A percentile compares a stretch with the other conserved stretches of the same genome.
Evolutionary conservation across 306 rosid genomes (phyloP).

Genomic region (Citrullus mucosospermus): DNA sequence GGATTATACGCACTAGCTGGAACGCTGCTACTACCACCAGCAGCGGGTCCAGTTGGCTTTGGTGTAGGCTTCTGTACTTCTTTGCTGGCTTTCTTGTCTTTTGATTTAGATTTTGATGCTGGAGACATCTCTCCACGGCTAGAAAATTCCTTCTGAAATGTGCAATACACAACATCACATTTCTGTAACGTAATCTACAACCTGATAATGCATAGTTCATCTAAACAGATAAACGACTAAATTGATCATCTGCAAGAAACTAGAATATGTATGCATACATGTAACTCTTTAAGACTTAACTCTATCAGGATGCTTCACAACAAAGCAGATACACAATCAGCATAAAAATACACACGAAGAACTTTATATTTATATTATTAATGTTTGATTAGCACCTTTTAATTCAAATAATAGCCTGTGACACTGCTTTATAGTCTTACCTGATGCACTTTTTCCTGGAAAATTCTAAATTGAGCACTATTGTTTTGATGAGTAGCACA

Average conservation of each 20-base stretch:
- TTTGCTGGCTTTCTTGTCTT: conserved; percentile 68
- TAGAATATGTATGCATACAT: not conserved
- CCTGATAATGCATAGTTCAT: not conserved
- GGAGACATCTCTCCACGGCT: conserved; percentile 63
- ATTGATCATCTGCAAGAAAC: not conserved
- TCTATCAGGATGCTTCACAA: not conserved
- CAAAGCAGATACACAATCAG: not conserved
- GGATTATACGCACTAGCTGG: conserved; percentile 94
- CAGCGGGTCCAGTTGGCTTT: conserved; percentile 53
- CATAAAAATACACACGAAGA: not conserved
- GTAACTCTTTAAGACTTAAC: not conserved
- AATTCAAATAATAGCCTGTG: not conserved
- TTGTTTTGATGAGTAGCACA: not conserved
- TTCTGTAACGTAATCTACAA: not conserved
- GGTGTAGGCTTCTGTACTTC: conserved; percentile 56
- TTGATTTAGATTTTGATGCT: conserved; percentile 73
- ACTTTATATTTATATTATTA: not conserved
- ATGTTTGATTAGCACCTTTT: not conserved
- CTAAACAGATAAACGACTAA: not conserved
- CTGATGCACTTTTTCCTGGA: not conserved
- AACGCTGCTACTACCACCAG: conserved; percentile 36
- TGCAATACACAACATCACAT: not conserved
- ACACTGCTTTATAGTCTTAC: not conserved
- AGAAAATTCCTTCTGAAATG: conserved; percentile 5
- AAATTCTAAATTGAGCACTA: not conserved